Percentiles rank a stretch among this genome's conserved stretches.
These are phyloP conservation scores for Oryza officinalis DNA, from an alignment of 176 grass and related monocot species.

Conservation along the genomic window DNA sequence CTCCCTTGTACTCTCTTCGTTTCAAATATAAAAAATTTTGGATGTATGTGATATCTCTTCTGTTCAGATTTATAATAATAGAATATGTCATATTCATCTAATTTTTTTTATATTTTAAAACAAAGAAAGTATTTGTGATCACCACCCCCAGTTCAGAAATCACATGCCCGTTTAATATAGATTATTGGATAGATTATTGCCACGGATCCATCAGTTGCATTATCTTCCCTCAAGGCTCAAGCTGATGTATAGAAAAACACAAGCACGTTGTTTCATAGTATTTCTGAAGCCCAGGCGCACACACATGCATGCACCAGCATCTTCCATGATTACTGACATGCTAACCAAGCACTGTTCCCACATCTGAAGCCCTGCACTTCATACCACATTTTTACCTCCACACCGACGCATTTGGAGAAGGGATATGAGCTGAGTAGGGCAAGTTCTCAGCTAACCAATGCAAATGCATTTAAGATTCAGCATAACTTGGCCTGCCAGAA, in stretches of 20 bases:
- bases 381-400: neutral
- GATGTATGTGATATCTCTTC: too few species aligned
- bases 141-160: neutral
- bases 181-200: too few species aligned
- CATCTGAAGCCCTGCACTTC: neutral
- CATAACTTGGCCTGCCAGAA: neutral
- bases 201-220: neutral
- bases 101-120: too few species aligned
- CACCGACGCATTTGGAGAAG: neutral
- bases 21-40: too few species aligned
- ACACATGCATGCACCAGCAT: slow-evolving; percentile 8
- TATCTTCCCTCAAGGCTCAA: neutral
- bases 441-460: neutral
- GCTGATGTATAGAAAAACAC: neutral
- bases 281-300: neutral
- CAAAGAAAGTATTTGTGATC: slow-evolving; percentile 7
- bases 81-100: too few species aligned
- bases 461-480: neutral
- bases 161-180: neutral
- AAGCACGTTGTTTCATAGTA: neutral
- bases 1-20: neutral
- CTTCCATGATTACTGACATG: slow-evolving; percentile 26
- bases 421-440: neutral
- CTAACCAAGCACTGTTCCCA: slow-evolving; percentile 4
- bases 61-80: too few species aligned